Conservation (phyloP, 2,329 filamentous ascomycete genomes). For the Knoxdaviesia proteae region DNA sequence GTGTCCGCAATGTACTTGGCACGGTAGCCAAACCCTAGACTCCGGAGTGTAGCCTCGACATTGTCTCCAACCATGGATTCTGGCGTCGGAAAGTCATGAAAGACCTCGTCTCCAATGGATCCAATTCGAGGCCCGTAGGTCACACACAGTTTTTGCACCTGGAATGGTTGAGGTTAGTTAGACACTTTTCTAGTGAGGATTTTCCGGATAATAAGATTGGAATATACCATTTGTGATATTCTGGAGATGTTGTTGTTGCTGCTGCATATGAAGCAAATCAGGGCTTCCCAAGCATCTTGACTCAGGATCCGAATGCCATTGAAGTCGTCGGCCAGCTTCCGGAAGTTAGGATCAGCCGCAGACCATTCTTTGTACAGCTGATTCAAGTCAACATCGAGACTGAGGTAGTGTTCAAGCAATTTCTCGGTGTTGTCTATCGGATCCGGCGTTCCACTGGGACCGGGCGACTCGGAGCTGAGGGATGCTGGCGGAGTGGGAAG, state of each 20-base stretch:
- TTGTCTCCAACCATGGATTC: constrained; percentile 46
- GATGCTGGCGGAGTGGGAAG: constrained; percentile 3
- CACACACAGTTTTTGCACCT: constrained; percentile 69
- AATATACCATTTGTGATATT: constrained; percentile 74
- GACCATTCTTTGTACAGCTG: constrained; percentile 78
- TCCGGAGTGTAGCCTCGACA: constrained; percentile 64
- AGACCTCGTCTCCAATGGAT: constrained; percentile 45
- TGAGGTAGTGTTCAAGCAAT: constrained; percentile 70
- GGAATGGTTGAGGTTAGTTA: constrained; percentile 1
- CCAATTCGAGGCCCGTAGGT: constrained; percentile 67
- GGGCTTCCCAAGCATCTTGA: constrained; percentile 89
- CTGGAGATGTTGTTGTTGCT: constrained; percentile 96
- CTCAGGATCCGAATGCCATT: constrained; percentile 78
- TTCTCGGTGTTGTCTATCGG: constrained; percentile 47
- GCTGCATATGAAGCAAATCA: constrained; percentile 91
- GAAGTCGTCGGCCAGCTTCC: constrained; percentile 67
- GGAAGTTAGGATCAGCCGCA: constrained; percentile 66
- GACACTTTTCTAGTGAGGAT: neutral
- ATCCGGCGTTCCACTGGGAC: constrained; percentile 7
- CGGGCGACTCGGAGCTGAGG: neutral
- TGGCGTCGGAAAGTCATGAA: constrained; percentile 74
- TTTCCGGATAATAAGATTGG: neutral
- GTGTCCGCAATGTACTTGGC: constrained; percentile 85
- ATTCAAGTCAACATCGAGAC: constrained; percentile 56
- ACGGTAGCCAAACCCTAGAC: constrained; percentile 81